Percentiles rank a stretch among this genome's conserved stretches.
phyloP scores from a whole-genome alignment of 805 yeast genomes.

The Candida chauliodis region DNA sequence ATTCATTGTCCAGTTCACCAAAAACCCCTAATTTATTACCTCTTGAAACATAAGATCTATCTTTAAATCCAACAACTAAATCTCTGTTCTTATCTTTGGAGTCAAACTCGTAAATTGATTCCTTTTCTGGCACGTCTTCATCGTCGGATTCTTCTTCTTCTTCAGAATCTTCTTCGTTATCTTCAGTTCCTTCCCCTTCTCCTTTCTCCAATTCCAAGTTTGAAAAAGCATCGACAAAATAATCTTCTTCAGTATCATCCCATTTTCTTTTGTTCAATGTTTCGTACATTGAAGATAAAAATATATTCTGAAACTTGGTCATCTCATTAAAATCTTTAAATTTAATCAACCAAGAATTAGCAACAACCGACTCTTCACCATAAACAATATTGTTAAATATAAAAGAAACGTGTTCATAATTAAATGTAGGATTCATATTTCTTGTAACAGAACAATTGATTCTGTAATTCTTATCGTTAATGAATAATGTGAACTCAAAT shows the following conservation, averaged over 20 bases:
- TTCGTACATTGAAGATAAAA: constrained; percentile 62
- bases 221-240: constrained; percentile 51
- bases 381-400: constrained; percentile 53
- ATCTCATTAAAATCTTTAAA: constrained; percentile 43
- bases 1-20: constrained; percentile 48
- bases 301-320: constrained; percentile 48
- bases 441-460: constrained; percentile 24
- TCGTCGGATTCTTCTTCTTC: constrained; percentile 29
- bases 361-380: constrained; percentile 22
- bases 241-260: constrained; percentile 52
- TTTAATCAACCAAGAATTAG: constrained; percentile 61
- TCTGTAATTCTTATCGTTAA: constrained; percentile 16
- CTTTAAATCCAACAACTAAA: constrained; percentile 68
- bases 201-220: constrained; percentile 31
- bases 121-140: constrained; percentile 28
- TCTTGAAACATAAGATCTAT: constrained; percentile 75
- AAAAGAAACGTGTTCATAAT: constrained; percentile 52
- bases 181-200: constrained; percentile 18
- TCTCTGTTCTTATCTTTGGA: constrained; percentile 52
- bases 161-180: constrained; percentile 21
- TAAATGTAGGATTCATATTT: constrained; percentile 64
- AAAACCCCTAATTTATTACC: constrained; percentile 81
- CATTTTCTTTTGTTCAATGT: constrained; percentile 48
- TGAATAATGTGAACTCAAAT: constrained; percentile 53
- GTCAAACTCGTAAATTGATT: constrained; percentile 14